Evolutionary conservation across 1,139 yeast genomes (phyloP).

Genomic region (Geotrichum citri-aurantii): DNA sequence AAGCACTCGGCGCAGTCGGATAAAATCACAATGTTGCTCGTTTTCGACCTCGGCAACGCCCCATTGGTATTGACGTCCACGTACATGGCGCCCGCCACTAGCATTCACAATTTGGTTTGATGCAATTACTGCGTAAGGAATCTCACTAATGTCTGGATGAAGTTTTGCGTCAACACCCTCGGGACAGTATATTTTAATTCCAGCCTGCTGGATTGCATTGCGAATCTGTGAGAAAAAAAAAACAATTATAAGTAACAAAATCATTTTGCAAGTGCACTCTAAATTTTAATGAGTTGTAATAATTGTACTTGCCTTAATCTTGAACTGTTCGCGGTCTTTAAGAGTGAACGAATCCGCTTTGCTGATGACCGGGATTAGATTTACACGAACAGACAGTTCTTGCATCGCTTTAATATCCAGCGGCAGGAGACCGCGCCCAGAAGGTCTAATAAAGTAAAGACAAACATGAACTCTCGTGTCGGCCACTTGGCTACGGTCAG

Average conservation of each 20-base stretch:
- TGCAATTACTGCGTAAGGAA: slow-evolving; percentile 61
- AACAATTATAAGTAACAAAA: too few species aligned
- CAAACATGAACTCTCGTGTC: slow-evolving; percentile 75
- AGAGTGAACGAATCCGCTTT: slow-evolving; percentile 64
- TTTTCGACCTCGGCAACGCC: slow-evolving; percentile 70
- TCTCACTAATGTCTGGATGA: slow-evolving; percentile 23
- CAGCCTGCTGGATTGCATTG: slow-evolving; percentile 42
- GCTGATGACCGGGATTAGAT: slow-evolving; percentile 69
- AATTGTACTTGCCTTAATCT: slow-evolving; percentile 27
- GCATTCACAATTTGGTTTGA: slow-evolving; percentile 35
- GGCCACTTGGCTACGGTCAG: slow-evolving; percentile 43
- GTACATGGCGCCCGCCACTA: slow-evolving; percentile 40
- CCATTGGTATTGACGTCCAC: slow-evolving; percentile 70
- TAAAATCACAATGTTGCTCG: slow-evolving; percentile 59
- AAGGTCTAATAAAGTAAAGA: slow-evolving; percentile 61
- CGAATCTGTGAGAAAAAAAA: slow-evolving; percentile 33
- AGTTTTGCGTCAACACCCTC: slow-evolving; percentile 38
- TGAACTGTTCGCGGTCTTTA: slow-evolving; percentile 39
- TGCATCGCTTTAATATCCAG: slow-evolving; percentile 67
- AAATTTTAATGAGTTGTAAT: too few species aligned
- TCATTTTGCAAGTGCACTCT: too few species aligned
- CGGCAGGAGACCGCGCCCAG: slow-evolving; percentile 47
- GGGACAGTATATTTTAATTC: slow-evolving; percentile 54
- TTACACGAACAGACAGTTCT: slow-evolving; percentile 57
- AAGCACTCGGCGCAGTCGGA: slow-evolving; percentile 50